Evolutionary conservation across 257 asterid genomes (phyloP), one percentile per base, ranked within the genome.

Genomic region (Anisodus acutangulus): DNA sequence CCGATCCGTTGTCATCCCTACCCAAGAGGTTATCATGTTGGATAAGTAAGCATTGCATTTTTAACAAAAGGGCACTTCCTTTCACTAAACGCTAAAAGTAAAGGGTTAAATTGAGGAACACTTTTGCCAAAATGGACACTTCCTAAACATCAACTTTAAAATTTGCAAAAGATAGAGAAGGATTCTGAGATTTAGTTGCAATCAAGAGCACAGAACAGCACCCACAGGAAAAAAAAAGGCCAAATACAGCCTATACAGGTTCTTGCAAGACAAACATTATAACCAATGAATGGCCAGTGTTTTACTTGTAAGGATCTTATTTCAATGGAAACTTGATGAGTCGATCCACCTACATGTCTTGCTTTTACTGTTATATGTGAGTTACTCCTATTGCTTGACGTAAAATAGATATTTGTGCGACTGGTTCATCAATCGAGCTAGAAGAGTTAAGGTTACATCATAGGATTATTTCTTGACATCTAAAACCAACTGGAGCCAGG

Each of bases 401-500:
- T 41, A 41, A 41, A 41, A 41, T 5, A 5, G 45, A 41, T 1
- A 41, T 41, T 41, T 41, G 15, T 59, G 66, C 15, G 7, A 8
- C 35, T 41, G 49, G 51, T 37, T 68, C 76, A 37, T 68, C 78
- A 39, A 13, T 69, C 78, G 15, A 69, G 78, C 53, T 16, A 69
- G 74, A 67, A 62, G 70, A 63, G 5, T 63, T 8, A 26, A 63
- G 26, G 17, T 63, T 26, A 22, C 17, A 35, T 5, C 6, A 37
- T 35, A 35, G 19, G 49, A 67, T 67, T 13, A 35, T 41, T 70
- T 70, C 15, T 70, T n/a, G 79, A n/a, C 39, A 71, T 71, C 81
- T 89, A 88, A 86, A 94, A 87, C 98, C 98, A 94, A 85, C 94
- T 90, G 7, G 97, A 89, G 53, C 95, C 98, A 54, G 95, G 93